Percentiles rank a stretch among this genome's conserved stretches.
These are phyloP conservation scores for Inga oerstediana DNA, from an alignment of 306 rosid genomes.

Conservation along the genomic window DNA sequence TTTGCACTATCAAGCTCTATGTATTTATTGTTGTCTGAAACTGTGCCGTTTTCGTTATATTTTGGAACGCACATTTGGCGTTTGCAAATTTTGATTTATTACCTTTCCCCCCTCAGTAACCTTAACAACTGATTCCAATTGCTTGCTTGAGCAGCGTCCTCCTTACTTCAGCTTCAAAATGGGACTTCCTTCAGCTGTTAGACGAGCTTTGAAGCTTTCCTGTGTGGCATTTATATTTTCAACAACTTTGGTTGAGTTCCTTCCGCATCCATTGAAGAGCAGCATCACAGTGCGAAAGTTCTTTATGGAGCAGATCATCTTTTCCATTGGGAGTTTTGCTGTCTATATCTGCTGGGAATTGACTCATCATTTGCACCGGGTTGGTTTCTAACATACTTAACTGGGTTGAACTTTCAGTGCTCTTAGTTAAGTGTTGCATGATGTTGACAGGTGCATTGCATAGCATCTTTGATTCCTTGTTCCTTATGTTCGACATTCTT, in stretches of 20 bases:
- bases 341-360: constrained; percentile 83
- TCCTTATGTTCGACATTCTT: neutral
- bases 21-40: neutral
- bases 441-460: neutral
- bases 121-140: constrained; percentile 30
- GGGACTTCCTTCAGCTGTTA: constrained; percentile 72
- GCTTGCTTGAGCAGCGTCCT: constrained; percentile 68
- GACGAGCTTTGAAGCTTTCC: constrained; percentile 71
- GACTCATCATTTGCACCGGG: constrained; percentile 82
- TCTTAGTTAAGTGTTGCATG: neutral
- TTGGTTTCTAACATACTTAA: constrained; percentile 39
- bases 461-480: constrained; percentile 6
- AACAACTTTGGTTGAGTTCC: constrained; percentile 46
- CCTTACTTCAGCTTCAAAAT: constrained; percentile 95
- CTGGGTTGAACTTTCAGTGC: constrained; percentile 5
- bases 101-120: neutral
- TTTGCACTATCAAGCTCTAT: neutral
- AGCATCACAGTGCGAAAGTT: constrained; percentile 39
- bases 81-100: neutral
- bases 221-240: constrained; percentile 41
- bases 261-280: constrained; percentile 50
- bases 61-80: neutral
- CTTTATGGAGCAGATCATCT: constrained; percentile 52
- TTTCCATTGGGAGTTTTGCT: constrained; percentile 63
- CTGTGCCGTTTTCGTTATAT: neutral